Conservation (phyloP, 2,329 filamentous ascomycete species). For the Aspergillus viridinutans region DNA sequence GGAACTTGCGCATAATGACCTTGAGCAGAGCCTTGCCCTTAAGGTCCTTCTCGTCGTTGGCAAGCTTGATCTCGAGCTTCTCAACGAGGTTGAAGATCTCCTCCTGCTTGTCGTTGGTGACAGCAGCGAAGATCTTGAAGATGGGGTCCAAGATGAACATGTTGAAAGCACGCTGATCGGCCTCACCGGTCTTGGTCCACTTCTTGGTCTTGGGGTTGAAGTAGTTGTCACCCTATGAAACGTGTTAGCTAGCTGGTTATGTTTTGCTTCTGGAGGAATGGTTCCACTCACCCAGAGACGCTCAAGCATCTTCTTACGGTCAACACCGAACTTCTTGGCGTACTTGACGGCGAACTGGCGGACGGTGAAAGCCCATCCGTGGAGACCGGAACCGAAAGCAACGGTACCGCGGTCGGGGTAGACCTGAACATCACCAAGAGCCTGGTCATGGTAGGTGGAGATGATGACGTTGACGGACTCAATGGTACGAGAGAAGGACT, state of each 20-base stretch:
- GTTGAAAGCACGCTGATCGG: constrained; percentile 97
- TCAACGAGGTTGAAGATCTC: constrained; percentile 76
- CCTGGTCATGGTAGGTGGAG: constrained; percentile 96
- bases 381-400: constrained; percentile 98
- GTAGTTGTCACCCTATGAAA: constrained; percentile 79
- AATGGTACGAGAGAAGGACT: constrained; percentile 98
- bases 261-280: constrained; percentile 3
- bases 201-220: constrained; percentile 99
- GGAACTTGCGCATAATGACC: constrained; percentile 97
- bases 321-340: constrained; percentile 99
- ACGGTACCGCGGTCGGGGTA: constrained; percentile 97
- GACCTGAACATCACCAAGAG: constrained; percentile 95
- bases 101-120: constrained; percentile 99
- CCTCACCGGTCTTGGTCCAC: constrained; percentile 93
- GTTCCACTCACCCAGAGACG: constrained; percentile 79
- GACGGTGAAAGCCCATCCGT: constrained; percentile 99
- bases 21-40: constrained; percentile 98
- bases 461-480: constrained; percentile 99
- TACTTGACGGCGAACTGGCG: constrained; percentile 95
- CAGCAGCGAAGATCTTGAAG: constrained; percentile 94
- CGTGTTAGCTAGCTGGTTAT: background rate
- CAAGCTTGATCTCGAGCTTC: constrained; percentile 95
- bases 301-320: constrained; percentile 99
- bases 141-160: constrained; percentile 99
- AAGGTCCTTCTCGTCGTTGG: constrained; percentile 79